A percentile compares a stretch with the other conserved stretches of the same genome.
These are phyloP conservation scores for Paracorniculantispora psalliotae DNA, from an alignment of 2,329 filamentous ascomycete genomes.

Conservation along the genomic window DNA sequence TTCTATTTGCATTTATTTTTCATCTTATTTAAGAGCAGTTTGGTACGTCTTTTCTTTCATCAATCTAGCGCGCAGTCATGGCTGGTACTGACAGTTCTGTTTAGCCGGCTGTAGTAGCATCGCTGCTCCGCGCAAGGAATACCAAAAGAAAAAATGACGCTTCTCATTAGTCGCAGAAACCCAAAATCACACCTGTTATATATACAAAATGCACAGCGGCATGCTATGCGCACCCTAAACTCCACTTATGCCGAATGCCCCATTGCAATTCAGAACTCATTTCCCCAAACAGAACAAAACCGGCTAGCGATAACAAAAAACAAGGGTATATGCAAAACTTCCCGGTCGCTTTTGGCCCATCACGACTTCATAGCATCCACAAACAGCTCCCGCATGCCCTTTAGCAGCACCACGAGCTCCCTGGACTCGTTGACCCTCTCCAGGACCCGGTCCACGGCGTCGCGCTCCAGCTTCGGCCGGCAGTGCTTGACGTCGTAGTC, in stretches of 20 bases:
- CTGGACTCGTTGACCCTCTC: conserved; percentile 77
- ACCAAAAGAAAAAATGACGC: too few species aligned
- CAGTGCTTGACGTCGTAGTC: conserved; percentile 83
- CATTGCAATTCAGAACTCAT: too few species aligned
- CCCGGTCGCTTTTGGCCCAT: background rate
- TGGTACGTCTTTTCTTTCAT: too few species aligned
- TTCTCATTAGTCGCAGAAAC: too few species aligned
- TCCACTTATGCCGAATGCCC: background rate
- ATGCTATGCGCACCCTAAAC: background rate
- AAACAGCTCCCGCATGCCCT: conserved; percentile 79
- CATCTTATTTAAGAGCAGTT: too few species aligned
- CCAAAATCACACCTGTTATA: too few species aligned
- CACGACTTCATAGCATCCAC: conserved; percentile 57
- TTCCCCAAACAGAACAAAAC: background rate
- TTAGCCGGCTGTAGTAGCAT: too few species aligned
- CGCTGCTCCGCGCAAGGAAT: too few species aligned
- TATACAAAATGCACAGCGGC: conserved; percentile 14
- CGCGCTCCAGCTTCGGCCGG: conserved; percentile 74
- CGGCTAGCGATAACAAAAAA: background rate
- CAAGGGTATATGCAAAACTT: background rate
- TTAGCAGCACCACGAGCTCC: conserved; percentile 66
- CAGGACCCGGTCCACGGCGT: conserved; percentile 70
- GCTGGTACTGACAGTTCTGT: too few species aligned
- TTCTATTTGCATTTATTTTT: too few species aligned
- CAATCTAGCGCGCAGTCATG: too few species aligned